Evolutionary conservation across 225 moss, liverwort and hornwort species (phyloP).

Genomic region (Takakia lepidozioides): DNA sequence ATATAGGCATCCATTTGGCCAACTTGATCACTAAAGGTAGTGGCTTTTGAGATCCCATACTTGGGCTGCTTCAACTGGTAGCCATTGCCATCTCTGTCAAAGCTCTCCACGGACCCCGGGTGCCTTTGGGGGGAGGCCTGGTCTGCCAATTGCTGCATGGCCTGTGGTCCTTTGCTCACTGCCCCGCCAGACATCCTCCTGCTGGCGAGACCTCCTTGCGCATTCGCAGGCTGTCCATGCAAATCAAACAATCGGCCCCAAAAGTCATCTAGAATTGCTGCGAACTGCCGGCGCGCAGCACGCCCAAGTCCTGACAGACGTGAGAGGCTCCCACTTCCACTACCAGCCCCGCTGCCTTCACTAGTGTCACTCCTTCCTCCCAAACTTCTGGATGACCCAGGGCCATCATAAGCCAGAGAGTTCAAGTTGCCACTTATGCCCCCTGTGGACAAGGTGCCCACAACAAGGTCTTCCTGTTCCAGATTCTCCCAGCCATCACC

Average conservation of each 20-base stretch:
- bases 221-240: slow-evolving; percentile 57
- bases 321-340: slow-evolving; percentile 88
- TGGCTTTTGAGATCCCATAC: too few relatives aligned
- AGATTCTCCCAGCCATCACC: slow-evolving; percentile 16
- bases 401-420: slow-evolving; percentile 45
- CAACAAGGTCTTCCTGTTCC: too few relatives aligned
- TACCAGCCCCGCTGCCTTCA: slow-evolving; percentile 57
- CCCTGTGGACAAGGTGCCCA: slow-evolving; percentile 1
- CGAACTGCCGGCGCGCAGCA: slow-evolving; percentile 78
- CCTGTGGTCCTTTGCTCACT: slow-evolving; percentile 3
- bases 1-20: slow-evolving; percentile 50
- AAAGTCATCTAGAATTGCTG: slow-evolving; percentile 80
- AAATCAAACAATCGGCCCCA: slow-evolving; percentile 71
- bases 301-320: slow-evolving; percentile 75
- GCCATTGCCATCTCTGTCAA: slow-evolving; percentile 11
- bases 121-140: not conserved
- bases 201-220: slow-evolving; percentile 10
- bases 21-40: slow-evolving; percentile 28
- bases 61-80: too few relatives aligned
- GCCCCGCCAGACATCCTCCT: slow-evolving; percentile 9
- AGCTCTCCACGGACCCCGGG: slow-evolving; percentile 10
- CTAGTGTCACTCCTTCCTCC: slow-evolving; percentile 61
- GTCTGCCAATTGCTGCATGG: too few relatives aligned
- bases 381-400: slow-evolving; percentile 48
- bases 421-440: slow-evolving; percentile 29